Evolutionary conservation across 306 rosid species (phyloP).

Genomic region (Begonia peltatifolia): DNA sequence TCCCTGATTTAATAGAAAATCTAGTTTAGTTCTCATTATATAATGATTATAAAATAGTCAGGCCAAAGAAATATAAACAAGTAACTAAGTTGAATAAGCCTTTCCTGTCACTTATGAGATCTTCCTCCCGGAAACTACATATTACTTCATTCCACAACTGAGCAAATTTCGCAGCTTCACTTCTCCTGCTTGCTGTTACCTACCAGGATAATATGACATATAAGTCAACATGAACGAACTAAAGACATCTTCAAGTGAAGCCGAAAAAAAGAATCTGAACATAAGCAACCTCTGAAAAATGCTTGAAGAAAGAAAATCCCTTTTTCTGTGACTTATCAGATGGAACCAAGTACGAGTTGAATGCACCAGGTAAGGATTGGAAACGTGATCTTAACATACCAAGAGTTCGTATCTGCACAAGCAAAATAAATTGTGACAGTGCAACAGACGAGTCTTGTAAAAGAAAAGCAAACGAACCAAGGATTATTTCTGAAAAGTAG

Average conservation of each 20-base stretch:
- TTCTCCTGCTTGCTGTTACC: constrained; percentile 77
- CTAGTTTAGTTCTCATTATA: constrained; percentile 17
- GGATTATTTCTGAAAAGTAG: no score
- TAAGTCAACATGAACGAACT: not conserved
- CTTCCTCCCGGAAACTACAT: constrained; percentile 97
- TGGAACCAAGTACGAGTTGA: constrained; percentile 85
- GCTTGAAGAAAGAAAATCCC: constrained; percentile 63
- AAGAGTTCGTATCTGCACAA: constrained; percentile 71
- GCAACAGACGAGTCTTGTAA: no score
- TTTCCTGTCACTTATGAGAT: constrained; percentile 81
- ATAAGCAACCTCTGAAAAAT: constrained; percentile 60
- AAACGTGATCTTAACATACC: constrained; percentile 92
- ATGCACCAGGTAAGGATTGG: constrained; percentile 94
- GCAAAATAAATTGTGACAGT: constrained; percentile 1
- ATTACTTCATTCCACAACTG: constrained; percentile 94
- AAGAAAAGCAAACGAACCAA: no score
- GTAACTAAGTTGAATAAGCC: constrained; percentile 20
- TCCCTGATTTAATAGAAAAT: constrained; percentile 57
- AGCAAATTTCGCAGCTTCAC: constrained; percentile 97
- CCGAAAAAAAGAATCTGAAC: constrained; percentile 2
- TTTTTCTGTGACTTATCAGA: constrained; percentile 62
- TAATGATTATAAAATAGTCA: constrained; percentile 10
- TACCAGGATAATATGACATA: constrained; percentile 17
- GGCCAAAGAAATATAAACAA: constrained; percentile 12
- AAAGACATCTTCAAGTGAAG: constrained; percentile 2